Conservation (phyloP, 768 basidiomycete species). For the Xerocomus spinulosus region DNA sequence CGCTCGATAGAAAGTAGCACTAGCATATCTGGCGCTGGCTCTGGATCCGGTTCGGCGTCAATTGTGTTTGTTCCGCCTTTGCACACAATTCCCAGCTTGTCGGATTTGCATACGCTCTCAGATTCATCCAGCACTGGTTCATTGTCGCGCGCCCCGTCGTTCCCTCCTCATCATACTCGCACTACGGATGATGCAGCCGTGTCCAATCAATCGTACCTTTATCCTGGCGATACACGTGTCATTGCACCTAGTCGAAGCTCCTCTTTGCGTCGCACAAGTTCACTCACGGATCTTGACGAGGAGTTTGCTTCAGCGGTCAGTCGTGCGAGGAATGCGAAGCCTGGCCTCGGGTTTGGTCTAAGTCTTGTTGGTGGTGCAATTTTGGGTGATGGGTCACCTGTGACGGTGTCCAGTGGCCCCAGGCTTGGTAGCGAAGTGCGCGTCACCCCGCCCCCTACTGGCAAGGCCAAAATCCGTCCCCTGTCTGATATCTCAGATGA, state of each 20-base stretch:
- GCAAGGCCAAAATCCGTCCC: slow-evolving; percentile 27
- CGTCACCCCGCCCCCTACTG: slow-evolving; percentile 44
- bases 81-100: slow-evolving; percentile 64
- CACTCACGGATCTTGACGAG: slow-evolving; percentile 70
- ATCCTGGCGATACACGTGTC: slow-evolving; percentile 67
- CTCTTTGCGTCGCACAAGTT: slow-evolving; percentile 60
- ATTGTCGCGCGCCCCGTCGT: slow-evolving; percentile 42
- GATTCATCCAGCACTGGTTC: slow-evolving; percentile 37
- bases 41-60: slow-evolving; percentile 55
- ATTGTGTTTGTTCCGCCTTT: slow-evolving; percentile 77
- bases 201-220: slow-evolving; percentile 59
- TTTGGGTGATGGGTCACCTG: slow-evolving; percentile 54
- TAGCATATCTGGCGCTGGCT: slow-evolving; percentile 30
- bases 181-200: slow-evolving; percentile 75
- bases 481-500: slow-evolving; percentile 39
- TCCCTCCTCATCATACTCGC: slow-evolving; percentile 56
- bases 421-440: slow-evolving; percentile 39
- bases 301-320: slow-evolving; percentile 46
- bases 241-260: slow-evolving; percentile 66
- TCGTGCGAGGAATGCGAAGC: slow-evolving; percentile 38
- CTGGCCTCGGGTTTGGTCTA: slow-evolving; percentile 43
- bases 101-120: slow-evolving; percentile 52
- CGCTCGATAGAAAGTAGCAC: slow-evolving; percentile 47
- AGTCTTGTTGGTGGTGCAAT: slow-evolving; percentile 38
- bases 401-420: slow-evolving; percentile 69